Percentiles rank a stretch among this genome's conserved stretches.
These are phyloP conservation scores for Pleurotus platypus DNA, from an alignment of 768 basidiomycete species.

Conservation along the genomic window DNA sequence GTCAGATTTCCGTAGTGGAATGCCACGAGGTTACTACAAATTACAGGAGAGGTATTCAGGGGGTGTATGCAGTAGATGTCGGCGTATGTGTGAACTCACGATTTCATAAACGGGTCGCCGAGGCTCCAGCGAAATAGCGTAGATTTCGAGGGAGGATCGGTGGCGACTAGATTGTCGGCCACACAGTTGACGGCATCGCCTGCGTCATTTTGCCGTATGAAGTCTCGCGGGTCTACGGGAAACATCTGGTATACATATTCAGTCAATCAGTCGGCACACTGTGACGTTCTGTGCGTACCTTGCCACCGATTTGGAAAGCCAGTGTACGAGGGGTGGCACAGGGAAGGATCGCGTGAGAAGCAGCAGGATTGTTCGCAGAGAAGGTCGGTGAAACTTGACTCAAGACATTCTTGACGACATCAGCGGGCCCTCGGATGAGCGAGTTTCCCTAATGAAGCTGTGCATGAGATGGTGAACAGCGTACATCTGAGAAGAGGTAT, in stretches of 20 bases:
- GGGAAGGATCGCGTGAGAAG: conserved; percentile 31
- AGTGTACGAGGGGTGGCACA: conserved; percentile 55
- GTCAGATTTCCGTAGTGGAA: conserved; percentile 74
- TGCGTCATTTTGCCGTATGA: conserved; percentile 37
- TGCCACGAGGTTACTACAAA: conserved; percentile 50
- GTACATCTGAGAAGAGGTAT: conserved; percentile 11
- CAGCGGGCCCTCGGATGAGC: conserved; percentile 63
- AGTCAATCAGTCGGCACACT: no score
- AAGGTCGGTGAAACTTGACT: conserved; percentile 32
- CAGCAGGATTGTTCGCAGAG: conserved; percentile 15
- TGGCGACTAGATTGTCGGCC: conserved; percentile 52
- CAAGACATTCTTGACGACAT: conserved; percentile 53
- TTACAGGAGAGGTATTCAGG: not conserved
- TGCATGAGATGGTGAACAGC: no score
- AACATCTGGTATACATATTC: conserved; percentile 35
- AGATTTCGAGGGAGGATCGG: conserved; percentile 53
- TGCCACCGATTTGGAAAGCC: conserved; percentile 62
- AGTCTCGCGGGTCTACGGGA: conserved; percentile 70
- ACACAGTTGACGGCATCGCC: conserved; percentile 41
- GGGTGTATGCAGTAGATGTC: not conserved
- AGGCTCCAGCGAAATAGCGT: conserved; percentile 68
- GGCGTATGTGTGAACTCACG: conserved; percentile 37
- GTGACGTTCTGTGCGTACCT: conserved; percentile 19
- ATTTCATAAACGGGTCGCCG: conserved; percentile 68
- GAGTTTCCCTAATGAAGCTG: conserved; percentile 57